Base-by-base conservation (phyloP, 2,329 filamentous ascomycete species). In the Rosellinia necatrix region DNA sequence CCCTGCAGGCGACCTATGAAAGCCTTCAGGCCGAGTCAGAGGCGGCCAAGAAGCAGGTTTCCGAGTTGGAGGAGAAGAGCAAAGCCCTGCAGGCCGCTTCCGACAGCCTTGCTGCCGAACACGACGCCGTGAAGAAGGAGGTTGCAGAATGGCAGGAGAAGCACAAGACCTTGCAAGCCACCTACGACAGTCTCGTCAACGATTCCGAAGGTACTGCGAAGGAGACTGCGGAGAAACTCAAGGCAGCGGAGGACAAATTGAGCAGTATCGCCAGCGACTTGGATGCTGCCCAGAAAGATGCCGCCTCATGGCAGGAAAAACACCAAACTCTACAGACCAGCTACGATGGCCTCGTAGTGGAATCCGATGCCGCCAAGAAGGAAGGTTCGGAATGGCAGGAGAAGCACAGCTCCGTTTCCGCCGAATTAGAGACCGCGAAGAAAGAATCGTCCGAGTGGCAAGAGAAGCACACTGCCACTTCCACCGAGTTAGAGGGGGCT, bases 371-470 rank as follows among this genome's bases (percentile, higher is more conserved):
- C 10, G 56, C 58, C 34, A 65, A 66, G 64, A 60, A 65, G 49
- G 57, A 58, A n/a, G 49, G 55, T 8, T 50, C 62, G 10, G 61
- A 66, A 27, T 53, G 53, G 22, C 53, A 67, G 34, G 56, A 59
- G 37, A 63, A 66, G 52, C 58, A 62, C 42, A 29, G 46, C 50
- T 34, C 48, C 60, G 13, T 52, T 30, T 41, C 64, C 49, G 61
- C 65, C 34, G 67, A 70, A 12, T 53, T 69, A 6, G 67, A 68
- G 38, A 59, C 67, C 40, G 64, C 62, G n/a, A 68, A 72, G 70
- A 66, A 71, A 61, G 62, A 65, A 10, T 59, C 68, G 15, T 62
- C n/a, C n/a, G n/a, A n/a, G n/a, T n/a, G n/a, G 54, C 56, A 69
- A 44, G 53, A 66, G 43, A 67, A 66, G 59, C 58, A 63, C 38